Conservation (phyloP, 768 basidiomycete species). For the Royoungia palumana region DNA sequence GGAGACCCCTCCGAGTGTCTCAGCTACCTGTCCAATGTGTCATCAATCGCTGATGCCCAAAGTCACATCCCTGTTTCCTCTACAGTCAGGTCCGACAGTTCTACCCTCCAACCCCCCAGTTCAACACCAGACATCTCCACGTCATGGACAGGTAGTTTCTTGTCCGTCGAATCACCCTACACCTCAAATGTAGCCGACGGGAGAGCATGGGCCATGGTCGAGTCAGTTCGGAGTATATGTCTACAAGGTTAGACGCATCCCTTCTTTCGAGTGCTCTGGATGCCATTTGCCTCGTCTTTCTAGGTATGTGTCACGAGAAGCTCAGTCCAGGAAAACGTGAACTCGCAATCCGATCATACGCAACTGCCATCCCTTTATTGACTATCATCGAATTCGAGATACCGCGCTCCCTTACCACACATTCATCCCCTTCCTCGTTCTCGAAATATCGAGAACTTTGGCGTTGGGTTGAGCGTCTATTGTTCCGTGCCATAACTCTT, state of each 20-base stretch:
- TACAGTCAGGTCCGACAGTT: constrained; percentile 40
- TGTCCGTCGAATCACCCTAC: constrained; percentile 39
- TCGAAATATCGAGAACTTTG: constrained; percentile 75
- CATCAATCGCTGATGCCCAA: constrained; percentile 52
- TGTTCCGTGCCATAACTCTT: constrained; percentile 77
- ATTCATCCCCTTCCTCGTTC: constrained; percentile 46
- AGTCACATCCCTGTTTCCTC: constrained; percentile 47
- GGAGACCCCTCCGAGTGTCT: constrained; percentile 65
- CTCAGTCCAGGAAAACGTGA: constrained; percentile 46
- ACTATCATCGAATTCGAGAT: constrained; percentile 47
- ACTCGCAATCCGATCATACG: constrained; percentile 57
- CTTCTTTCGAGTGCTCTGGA: background rate
- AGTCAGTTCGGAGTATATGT: constrained; percentile 73
- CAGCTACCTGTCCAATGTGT: constrained; percentile 50
- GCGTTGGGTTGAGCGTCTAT: constrained; percentile 76
- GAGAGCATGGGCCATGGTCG: constrained; percentile 67
- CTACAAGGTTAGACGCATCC: constrained; percentile 57
- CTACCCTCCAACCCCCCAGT: constrained; percentile 36
- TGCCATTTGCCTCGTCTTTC: background rate
- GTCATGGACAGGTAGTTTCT: constrained; percentile 50
- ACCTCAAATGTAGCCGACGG: constrained; percentile 63
- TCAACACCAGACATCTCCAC: constrained; percentile 39
- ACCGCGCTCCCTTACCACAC: constrained; percentile 29
- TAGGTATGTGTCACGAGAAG: constrained; percentile 77
- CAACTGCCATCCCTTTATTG: constrained; percentile 53